Base-by-base conservation (phyloP, 2,329 filamentous ascomycete genomes). In the Hymenotorrendiella dingleyae region DNA sequence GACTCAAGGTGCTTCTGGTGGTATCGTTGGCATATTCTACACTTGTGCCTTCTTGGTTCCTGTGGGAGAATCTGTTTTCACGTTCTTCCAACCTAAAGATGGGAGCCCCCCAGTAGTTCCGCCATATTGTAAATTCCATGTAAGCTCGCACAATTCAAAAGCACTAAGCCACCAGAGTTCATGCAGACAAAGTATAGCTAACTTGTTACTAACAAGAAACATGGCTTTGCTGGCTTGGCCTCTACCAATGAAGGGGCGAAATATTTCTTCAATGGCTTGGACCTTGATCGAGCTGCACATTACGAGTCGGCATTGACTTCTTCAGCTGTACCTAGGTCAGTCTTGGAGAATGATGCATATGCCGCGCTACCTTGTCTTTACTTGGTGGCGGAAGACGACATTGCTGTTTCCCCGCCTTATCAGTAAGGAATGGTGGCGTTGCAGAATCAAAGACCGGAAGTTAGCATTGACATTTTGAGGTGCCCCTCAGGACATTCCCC, bases 231-330 rank as follows among this genome's bases (percentile, higher is more conserved):
- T 3, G 40, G 35, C 4, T 14, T 45, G 4, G 30, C 24, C 4
- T 45, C 46, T 14, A 37, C 39, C 14, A 23, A 21, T 4, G 35
- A 42, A 12, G 39, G 28, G 2, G 34, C 34, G 20, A 45, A 45
- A 16, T 48, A 36, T 23, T 45, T 48, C 35, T 45, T 48, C 21
- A 45, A 48, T 19, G 42, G 38, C 14, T 16, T 48, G n/a, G 23
- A 30, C 8, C 24, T 42, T 4, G 20, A 20, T 8, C 12, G 28
- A 23, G 42, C 46, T 6, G 34, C 39, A 16, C 6, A 30, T 17
- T 45, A 48, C 17, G 46, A 42, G 30, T 32, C 29, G 1, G 40
- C 38, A 3, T 33, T 48, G 7, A 45, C 42, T 3, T 38, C 38
- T 14, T 42, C 46, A 4, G 6, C 42, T 5, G 16, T 40, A 5